phyloP scores from a whole-genome alignment of 495 filamentous ascomycete species.

The Polyplosphaeria fusca region DNA sequence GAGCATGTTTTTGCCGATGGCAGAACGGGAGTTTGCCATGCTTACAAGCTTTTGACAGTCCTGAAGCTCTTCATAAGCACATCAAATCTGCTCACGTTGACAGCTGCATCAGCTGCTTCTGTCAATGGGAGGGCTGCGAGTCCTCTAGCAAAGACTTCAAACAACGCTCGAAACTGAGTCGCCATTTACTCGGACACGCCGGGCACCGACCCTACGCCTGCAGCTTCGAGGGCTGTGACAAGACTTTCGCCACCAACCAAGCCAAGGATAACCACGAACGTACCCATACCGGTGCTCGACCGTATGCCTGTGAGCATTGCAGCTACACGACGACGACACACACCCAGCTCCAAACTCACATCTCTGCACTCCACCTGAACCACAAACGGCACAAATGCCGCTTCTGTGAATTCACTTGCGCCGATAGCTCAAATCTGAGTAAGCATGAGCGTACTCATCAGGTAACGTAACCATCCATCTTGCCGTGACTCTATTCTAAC shows the following conservation, averaged over 20 bases:
- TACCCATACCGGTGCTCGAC: slow-evolving; percentile 30
- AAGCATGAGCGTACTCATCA: slow-evolving; percentile 34
- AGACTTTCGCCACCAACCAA: slow-evolving; percentile 33
- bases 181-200: slow-evolving; percentile 30
- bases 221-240: slow-evolving; percentile 23
- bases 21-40: slow-evolving; percentile 12
- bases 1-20: slow-evolving; percentile 25
- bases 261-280: slow-evolving; percentile 35
- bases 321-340: slow-evolving; percentile 30
- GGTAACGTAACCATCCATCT: slow-evolving; percentile 3
- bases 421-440: slow-evolving; percentile 29
- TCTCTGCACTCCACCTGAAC: slow-evolving; percentile 20
- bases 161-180: slow-evolving; percentile 29
- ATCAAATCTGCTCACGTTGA: slow-evolving; percentile 28
- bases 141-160: slow-evolving; percentile 26
- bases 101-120: slow-evolving; percentile 20
- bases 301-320: slow-evolving; percentile 30
- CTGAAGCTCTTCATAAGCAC: slow-evolving; percentile 30
- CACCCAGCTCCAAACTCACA: slow-evolving; percentile 32
- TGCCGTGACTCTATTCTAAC: background rate
- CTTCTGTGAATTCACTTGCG: slow-evolving; percentile 27
- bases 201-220: slow-evolving; percentile 27
- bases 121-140: slow-evolving; percentile 32
- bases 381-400: slow-evolving; percentile 30
- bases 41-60: slow-evolving; percentile 8